phyloP scores from a whole-genome alignment of 805 yeast genomes.

The Yarrowia divulgata region DNA sequence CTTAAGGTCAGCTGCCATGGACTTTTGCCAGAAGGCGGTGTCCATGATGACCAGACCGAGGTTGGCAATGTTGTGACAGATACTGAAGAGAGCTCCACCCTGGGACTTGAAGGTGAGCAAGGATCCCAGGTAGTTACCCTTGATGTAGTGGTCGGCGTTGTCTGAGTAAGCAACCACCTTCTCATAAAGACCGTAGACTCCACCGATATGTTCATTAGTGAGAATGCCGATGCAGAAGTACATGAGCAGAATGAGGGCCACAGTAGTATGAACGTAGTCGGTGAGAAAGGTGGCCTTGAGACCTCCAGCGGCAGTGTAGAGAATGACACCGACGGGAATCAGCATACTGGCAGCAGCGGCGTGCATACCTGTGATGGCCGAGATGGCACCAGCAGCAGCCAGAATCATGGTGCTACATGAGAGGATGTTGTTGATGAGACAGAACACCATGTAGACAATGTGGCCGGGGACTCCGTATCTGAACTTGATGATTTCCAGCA shows the following conservation, averaged over 20 bases:
- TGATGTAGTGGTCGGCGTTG: slow-evolving; percentile 42
- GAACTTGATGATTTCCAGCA: slow-evolving; percentile 72
- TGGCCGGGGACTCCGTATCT: slow-evolving; percentile 74
- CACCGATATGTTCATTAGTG: slow-evolving; percentile 54
- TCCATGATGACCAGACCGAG: slow-evolving; percentile 46
- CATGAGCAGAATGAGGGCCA: slow-evolving; percentile 46
- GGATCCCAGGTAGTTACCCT: slow-evolving; percentile 42
- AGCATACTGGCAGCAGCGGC: slow-evolving; percentile 58
- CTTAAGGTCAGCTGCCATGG: slow-evolving; percentile 56
- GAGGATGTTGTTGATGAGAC: slow-evolving; percentile 43
- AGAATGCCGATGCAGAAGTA: slow-evolving; percentile 49
- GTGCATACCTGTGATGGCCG: slow-evolving; percentile 56
- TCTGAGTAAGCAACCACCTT: slow-evolving; percentile 55
- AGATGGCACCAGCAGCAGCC: slow-evolving; percentile 57
- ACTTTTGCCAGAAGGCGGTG: slow-evolving; percentile 52
- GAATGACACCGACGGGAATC: slow-evolving; percentile 59
- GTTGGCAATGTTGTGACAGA: slow-evolving; percentile 42
- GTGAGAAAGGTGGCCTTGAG: slow-evolving; percentile 61
- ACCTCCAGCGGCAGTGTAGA: slow-evolving; percentile 61
- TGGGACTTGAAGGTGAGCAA: slow-evolving; percentile 58
- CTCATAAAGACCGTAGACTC: slow-evolving; percentile 56
- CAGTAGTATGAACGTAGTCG: slow-evolving; percentile 60
- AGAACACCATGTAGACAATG: slow-evolving; percentile 41
- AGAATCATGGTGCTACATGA: slow-evolving; percentile 53
- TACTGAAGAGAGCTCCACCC: slow-evolving; percentile 40